Base-by-base conservation (phyloP, 1,284 basidiomycete genomes). In the Lentinula novae-zelandiae region DNA sequence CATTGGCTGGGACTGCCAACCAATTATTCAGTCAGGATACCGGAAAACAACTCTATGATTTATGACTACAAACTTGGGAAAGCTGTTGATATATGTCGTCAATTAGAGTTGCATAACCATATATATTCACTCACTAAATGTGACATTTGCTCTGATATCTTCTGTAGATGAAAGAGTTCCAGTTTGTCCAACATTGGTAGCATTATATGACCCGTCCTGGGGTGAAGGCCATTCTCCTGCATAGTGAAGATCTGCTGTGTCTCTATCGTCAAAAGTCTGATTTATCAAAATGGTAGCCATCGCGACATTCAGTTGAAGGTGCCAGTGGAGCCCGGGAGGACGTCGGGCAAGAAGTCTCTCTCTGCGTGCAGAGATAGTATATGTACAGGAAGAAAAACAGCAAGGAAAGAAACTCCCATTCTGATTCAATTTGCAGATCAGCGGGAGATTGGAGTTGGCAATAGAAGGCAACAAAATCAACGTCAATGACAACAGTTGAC, bases 151-250 rank as follows among this genome's bases (percentile, higher is more conserved):
- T 34, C 64, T 65, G 8, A 62, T 55, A 34, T 68, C 65, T 33
- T 64, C 63, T 10, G 70, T 67, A 13, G 66, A 66, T 1, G 68
- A 62, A 13, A 73, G 63, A 1, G 72, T 73, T 6, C 72, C 72
- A 3, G 63, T 70, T 38, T 67, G 27, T 8, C 68, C 68, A 31
- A 67, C 65, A 6, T 62, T 67, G 3, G 64, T 68, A 1, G 72
- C 72, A 61, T 71, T 72, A 64, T 65, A 73, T 4, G 67, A 65
- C 0, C 71, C 72, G 2, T 51, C 49, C 38, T 59, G 42, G 13
- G 57, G 38, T 20, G 33, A 52, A 53, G 68, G 72, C 70, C 70
- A 72, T 48, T 36, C 52, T 38, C 64, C 60, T 36, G 62, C 62
- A 54, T 72, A 72, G 5, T 61, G 22, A 4, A 72, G 61, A 39